These are phyloP conservation scores for Musa itinerans DNA, from an alignment of 176 grass and related monocot species.

Conservation along the genomic window DNA sequence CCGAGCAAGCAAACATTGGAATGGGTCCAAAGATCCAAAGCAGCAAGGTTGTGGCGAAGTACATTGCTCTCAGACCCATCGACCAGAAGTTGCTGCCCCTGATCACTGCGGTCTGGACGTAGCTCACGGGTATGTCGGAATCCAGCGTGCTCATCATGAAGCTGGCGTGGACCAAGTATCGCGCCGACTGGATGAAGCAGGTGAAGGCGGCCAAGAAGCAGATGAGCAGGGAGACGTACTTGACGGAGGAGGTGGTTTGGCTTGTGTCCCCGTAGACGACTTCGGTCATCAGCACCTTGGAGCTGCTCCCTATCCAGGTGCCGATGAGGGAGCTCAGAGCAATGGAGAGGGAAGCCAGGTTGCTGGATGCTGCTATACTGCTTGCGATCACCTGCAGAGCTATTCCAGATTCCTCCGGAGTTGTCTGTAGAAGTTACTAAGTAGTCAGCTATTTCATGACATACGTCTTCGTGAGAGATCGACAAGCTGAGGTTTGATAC, in stretches of 20 bases:
- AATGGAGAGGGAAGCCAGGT: slow-evolving; percentile 77
- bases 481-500: background rate
- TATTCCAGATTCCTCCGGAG: slow-evolving; percentile 38
- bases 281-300: slow-evolving; percentile 64
- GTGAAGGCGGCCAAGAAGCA: slow-evolving; percentile 89
- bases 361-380: slow-evolving; percentile 69
- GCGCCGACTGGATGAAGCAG: slow-evolving; percentile 93
- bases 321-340: slow-evolving; percentile 84
- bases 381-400: slow-evolving; percentile 71
- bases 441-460: background rate
- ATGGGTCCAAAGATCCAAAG: slow-evolving; percentile 92
- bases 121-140: slow-evolving; percentile 63
- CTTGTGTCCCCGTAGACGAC: slow-evolving; percentile 71
- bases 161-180: slow-evolving; percentile 90
- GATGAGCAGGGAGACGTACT: slow-evolving; percentile 77
- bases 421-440: slow-evolving; percentile 12
- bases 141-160: slow-evolving; percentile 74
- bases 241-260: slow-evolving; percentile 57
- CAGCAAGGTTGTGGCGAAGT: slow-evolving; percentile 73
- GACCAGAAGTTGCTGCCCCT: slow-evolving; percentile 79
- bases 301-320: slow-evolving; percentile 66
- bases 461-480: background rate
- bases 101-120: slow-evolving; percentile 66
- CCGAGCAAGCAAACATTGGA: slow-evolving; percentile 59
- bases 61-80: slow-evolving; percentile 64